Conservation (phyloP, 1,284 basidiomycete genomes). For the Golubevia sp. region DNA sequence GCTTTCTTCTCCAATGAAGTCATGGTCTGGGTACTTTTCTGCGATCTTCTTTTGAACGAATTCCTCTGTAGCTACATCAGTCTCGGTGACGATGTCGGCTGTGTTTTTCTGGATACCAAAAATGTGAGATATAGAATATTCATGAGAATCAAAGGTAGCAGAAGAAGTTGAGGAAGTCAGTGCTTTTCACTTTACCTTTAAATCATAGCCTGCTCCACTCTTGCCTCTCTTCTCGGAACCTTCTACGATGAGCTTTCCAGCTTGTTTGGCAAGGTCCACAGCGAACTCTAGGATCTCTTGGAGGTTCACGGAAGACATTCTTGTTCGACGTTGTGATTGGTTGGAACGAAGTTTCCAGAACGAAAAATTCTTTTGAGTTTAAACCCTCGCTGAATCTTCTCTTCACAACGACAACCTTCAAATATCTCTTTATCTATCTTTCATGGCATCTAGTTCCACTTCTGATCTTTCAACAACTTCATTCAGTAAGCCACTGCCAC, state of each 20-base stretch:
- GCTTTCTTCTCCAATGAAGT: constrained; percentile 53
- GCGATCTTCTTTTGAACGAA: constrained; percentile 36
- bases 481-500: no score
- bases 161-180: no score
- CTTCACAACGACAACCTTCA: no score
- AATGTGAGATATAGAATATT: background rate
- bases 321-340: no score
- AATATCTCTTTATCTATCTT: no score
- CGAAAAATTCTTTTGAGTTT: no score
- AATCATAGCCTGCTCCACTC: background rate
- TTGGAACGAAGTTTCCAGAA: no score
- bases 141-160: no score
- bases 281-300: constrained; percentile 29
- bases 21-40: constrained; percentile 27
- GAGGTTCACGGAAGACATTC: background rate
- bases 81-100: background rate
- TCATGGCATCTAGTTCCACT: no score
- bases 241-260: constrained; percentile 39
- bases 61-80: constrained; percentile 43
- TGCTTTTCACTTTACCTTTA: background rate
- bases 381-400: no score
- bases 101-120: background rate
- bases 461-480: no score
- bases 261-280: constrained; percentile 38
- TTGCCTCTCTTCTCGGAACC: constrained; percentile 32